Percentiles rank a stretch among this genome's conserved stretches.
These are phyloP conservation scores for Sclerotinia trifoliorum DNA, from an alignment of 2,329 filamentous ascomycete genomes.

Conservation along the genomic window DNA sequence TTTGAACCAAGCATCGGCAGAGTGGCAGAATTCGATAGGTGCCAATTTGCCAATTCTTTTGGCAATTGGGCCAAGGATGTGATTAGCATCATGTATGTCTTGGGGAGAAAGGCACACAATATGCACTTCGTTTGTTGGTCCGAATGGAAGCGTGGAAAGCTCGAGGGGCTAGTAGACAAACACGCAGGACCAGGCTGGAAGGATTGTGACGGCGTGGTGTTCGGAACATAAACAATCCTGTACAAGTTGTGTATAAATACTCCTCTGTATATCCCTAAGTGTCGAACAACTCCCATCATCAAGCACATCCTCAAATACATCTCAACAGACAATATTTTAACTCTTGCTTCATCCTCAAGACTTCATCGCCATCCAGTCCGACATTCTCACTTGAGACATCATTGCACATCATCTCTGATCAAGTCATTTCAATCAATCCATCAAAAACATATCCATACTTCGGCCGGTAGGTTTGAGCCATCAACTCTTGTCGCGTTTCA, in stretches of 20 bases:
- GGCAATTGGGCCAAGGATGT: constrained; percentile 17
- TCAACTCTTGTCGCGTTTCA: constrained; percentile 28
- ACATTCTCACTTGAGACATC: constrained; percentile 4
- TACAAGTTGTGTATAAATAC: constrained; percentile 34
- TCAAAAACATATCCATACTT: constrained; percentile 21
- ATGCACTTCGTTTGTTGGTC: constrained; percentile 35
- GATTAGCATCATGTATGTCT: constrained; percentile 21
- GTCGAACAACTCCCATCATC: constrained; percentile 29
- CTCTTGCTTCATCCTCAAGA: constrained; percentile 27
- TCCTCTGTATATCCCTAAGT: constrained; percentile 24
- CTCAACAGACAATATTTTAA: constrained; percentile 29
- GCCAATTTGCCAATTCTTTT: constrained; percentile 19
- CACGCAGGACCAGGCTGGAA: constrained; percentile 21
- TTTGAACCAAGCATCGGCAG: constrained; percentile 20
- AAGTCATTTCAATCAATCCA: constrained; percentile 7
- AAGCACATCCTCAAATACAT: constrained; percentile 22
- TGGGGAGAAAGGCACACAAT: constrained; percentile 29
- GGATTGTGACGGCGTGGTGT: constrained; percentile 22
- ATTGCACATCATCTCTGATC: constrained; percentile 7
- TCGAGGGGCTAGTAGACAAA: constrained; percentile 20
- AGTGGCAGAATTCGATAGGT: constrained; percentile 23
- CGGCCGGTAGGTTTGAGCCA: constrained; percentile 32
- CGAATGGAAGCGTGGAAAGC: constrained; percentile 24
- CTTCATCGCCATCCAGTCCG: constrained; percentile 22
- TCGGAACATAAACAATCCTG: constrained; percentile 16